Conservation (phyloP, 345 rosid species). For the Nasturtium officinale region DNA sequence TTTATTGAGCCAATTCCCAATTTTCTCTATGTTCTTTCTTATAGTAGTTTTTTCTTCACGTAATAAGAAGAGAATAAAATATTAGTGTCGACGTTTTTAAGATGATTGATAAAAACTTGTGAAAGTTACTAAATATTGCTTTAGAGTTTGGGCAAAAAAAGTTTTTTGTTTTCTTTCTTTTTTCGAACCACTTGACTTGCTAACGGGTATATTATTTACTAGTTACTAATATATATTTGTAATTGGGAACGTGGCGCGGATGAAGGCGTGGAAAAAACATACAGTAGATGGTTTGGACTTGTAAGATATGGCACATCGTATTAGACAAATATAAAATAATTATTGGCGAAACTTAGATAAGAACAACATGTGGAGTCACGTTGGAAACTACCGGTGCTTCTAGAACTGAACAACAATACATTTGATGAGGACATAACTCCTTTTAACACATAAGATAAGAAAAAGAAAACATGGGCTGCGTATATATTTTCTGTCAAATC, state of each 20-base stretch:
- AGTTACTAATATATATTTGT: no score
- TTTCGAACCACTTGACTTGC: no score
- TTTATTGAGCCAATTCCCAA: background rate
- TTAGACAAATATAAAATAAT: background rate
- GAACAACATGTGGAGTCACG: slow-evolving; percentile 34
- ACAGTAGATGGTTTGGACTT: slow-evolving; percentile 18
- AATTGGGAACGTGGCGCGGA: slow-evolving; percentile 25
- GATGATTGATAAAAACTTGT: background rate
- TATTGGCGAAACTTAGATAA: background rate
- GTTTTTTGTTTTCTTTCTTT: no score
- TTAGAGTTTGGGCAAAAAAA: background rate
- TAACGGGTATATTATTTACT: no score
- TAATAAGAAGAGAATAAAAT: background rate
- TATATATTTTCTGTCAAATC: background rate
- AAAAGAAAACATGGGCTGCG: background rate
- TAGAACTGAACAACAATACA: background rate
- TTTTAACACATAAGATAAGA: background rate
- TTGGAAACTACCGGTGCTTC: slow-evolving; percentile 29
- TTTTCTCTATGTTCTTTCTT: background rate
- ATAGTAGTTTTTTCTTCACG: background rate
- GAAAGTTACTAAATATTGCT: background rate
- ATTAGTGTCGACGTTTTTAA: background rate
- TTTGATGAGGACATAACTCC: background rate
- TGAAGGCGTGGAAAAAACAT: background rate
- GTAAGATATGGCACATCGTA: slow-evolving; percentile 20